Conservation (phyloP, 257 asterid genomes). For the Nicotiana tabacum region DNA sequence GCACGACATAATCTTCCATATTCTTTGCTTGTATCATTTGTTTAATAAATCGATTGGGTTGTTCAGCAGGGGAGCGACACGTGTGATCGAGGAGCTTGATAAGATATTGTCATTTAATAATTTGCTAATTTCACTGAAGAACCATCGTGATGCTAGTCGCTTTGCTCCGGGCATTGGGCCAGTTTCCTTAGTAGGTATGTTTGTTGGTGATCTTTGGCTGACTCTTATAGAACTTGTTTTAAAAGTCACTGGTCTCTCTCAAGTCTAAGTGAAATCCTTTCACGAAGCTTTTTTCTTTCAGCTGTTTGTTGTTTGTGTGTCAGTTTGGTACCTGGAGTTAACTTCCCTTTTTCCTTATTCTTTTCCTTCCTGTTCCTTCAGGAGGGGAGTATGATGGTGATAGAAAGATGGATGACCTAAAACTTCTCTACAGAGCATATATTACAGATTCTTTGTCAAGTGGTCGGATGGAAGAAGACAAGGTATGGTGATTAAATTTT, state of each 20-base stretch:
- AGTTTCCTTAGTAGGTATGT: slow-evolving; percentile 63
- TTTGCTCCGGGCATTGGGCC: slow-evolving; percentile 92
- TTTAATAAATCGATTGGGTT: neutral
- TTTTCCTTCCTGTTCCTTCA: slow-evolving; percentile 25
- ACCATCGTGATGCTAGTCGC: slow-evolving; percentile 71
- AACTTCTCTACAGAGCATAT: slow-evolving; percentile 73
- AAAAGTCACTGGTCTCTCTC: slow-evolving; percentile 7
- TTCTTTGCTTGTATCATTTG: neutral
- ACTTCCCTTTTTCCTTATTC: slow-evolving; percentile 9
- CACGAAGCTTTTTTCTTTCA: slow-evolving; percentile 6
- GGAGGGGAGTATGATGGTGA: slow-evolving; percentile 84
- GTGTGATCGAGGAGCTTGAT: slow-evolving; percentile 70
- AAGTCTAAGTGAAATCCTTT: neutral
- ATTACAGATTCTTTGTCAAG: slow-evolving; percentile 66
- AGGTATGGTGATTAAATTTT: slow-evolving; percentile 41
- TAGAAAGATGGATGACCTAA: slow-evolving; percentile 71
- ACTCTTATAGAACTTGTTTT: slow-evolving; percentile 11
- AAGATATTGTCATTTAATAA: slow-evolving; percentile 68
- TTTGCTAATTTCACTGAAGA: slow-evolving; percentile 60
- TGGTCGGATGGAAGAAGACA: slow-evolving; percentile 79
- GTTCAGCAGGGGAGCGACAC: slow-evolving; percentile 41
- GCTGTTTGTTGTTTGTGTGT: slow-evolving; percentile 7
- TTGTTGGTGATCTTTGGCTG: slow-evolving; percentile 1
- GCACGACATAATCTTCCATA: neutral
- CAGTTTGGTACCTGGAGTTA: slow-evolving; percentile 18